Conservation (phyloP, 2,329 filamentous ascomycete species). For the Stagonosporopsis chrysanthemi region DNA sequence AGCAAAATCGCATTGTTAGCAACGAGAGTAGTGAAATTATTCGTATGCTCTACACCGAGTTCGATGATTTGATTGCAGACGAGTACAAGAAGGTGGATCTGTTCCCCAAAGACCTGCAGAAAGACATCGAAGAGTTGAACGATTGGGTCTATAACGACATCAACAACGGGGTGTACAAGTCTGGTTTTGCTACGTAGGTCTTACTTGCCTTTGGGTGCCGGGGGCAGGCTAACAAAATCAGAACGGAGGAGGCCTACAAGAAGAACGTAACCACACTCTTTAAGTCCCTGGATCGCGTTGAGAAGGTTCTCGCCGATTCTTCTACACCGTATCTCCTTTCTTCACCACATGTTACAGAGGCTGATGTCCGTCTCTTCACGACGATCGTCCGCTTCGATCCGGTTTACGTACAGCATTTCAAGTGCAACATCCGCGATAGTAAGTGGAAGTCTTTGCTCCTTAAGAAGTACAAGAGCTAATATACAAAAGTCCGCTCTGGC, state of each 20-base stretch:
- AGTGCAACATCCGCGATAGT: constrained; percentile 82
- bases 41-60: constrained; percentile 84
- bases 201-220: background rate
- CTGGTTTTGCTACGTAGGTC: constrained; percentile 58
- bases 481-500: constrained; percentile 63
- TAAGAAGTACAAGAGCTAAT: background rate
- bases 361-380: constrained; percentile 60
- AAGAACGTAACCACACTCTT: constrained; percentile 57
- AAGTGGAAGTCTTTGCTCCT: background rate
- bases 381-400: constrained; percentile 69
- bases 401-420: constrained; percentile 68
- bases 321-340: constrained; percentile 58
- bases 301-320: constrained; percentile 52
- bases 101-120: constrained; percentile 53
- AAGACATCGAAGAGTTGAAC: constrained; percentile 59
- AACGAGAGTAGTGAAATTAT: constrained; percentile 95
- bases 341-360: constrained; percentile 55
- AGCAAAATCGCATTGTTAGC: constrained; percentile 78
- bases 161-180: constrained; percentile 62
- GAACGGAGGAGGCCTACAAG: constrained; percentile 59
- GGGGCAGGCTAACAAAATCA: constrained; percentile 12
- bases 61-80: constrained; percentile 66
- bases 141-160: constrained; percentile 62
- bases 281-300: constrained; percentile 57
- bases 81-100: constrained; percentile 56